Base-by-base conservation (phyloP, 306 rosid species). In the Citrullus amarus region DNA sequence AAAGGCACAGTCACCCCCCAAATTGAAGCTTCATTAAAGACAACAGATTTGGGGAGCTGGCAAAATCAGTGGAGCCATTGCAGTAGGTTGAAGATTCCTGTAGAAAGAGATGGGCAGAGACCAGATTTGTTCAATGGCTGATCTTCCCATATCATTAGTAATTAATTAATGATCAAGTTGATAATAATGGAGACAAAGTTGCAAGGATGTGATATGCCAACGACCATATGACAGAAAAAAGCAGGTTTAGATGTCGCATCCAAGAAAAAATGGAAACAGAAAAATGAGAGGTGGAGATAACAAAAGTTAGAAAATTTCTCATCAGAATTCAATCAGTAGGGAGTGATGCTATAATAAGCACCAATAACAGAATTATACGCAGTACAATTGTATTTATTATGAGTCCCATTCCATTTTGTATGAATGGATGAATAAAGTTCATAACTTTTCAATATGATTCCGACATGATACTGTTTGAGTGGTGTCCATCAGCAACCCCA, bases 401-500 rank as follows among this genome's bases (percentile, higher is more conserved):
- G 62, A 73, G 46, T 30, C 51, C 56, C 7, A 51, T 51, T 51
- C 77, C 73, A 38, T 22, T 48, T 71, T 14, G 13, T 44, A 46
- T 70, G 16, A 71, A 71, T 51, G 61, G 51, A 73, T 72, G 55
- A 53, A 51, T 51, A 50, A 48, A 72, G 60, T 51, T 28, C 39
- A 14, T 8, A 30, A 73, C 78, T 73, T 73, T 73, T 17, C 30
- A 51, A 51, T 73, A 73, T 73, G 78, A 73, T 53, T 73, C 78
- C 62, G 78, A 73, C 62, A 51, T 16, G 78, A 73, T 73, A 73
- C 78, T 73, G 60, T 73, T 53, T 18, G 38, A 6, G 71, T 65
- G 56, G 76, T 46, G 77, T 72, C 59, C 77, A 50, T 72, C 60
- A 73, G 17, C 78, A 73, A 73, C 78, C 62, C 78, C 59, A 32